These are phyloP conservation scores for Boeremia exigua DNA, from an alignment of 2,329 filamentous ascomycete genomes.

Conservation along the genomic window DNA sequence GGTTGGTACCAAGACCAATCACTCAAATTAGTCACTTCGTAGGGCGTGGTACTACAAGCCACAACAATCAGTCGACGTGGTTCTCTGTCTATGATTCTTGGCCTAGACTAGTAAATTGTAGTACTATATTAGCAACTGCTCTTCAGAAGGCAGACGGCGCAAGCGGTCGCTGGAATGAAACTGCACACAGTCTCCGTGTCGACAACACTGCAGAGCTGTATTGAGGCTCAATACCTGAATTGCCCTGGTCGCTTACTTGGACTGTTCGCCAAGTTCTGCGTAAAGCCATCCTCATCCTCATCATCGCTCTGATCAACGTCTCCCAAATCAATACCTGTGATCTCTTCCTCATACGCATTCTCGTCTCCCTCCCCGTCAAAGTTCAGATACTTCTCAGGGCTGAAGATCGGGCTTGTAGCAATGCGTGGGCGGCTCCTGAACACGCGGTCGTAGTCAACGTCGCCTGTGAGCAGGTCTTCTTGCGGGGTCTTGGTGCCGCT, in stretches of 20 bases:
- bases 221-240: not conserved
- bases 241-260: constrained; percentile 33
- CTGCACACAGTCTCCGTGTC: not conserved
- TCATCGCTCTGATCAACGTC: constrained; percentile 39
- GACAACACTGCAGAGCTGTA: not conserved
- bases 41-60: no score
- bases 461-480: constrained; percentile 73
- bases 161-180: no score
- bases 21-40: no score
- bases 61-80: no score
- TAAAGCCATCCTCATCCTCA: constrained; percentile 33
- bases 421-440: constrained; percentile 86
- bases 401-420: constrained; percentile 70
- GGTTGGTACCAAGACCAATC: no score
- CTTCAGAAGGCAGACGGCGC: no score
- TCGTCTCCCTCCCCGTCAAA: constrained; percentile 15
- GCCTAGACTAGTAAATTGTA: no score
- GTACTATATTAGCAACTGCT: no score
- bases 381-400: constrained; percentile 22
- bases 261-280: constrained; percentile 38
- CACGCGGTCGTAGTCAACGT: constrained; percentile 78
- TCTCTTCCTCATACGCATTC: constrained; percentile 30
- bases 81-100: no score
- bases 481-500: constrained; percentile 57
- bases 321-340: constrained; percentile 40